These are phyloP conservation scores for Kodamaea sagamina DNA, from an alignment of 805 yeast genomes.

Conservation along the genomic window DNA sequence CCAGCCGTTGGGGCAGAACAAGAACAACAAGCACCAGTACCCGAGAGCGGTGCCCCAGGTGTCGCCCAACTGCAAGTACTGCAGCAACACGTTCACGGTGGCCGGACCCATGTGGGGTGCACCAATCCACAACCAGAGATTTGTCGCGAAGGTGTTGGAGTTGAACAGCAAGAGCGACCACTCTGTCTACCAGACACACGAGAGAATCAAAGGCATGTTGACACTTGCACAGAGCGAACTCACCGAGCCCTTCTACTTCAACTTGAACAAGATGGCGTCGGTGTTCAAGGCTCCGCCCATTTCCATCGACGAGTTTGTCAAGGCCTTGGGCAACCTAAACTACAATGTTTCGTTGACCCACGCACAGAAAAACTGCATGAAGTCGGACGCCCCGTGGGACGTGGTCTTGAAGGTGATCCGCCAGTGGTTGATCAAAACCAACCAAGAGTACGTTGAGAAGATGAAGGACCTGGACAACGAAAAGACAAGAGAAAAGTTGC, in stretches of 20 bases:
- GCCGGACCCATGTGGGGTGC: conserved; percentile 96
- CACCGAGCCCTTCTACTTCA: conserved; percentile 71
- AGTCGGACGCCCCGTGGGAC: conserved; percentile 88
- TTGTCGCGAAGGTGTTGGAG: conserved; percentile 64
- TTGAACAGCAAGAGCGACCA: conserved; percentile 52
- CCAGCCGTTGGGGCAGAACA: conserved; percentile 73
- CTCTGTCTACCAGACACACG: conserved; percentile 70
- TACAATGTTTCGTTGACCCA: conserved; percentile 84
- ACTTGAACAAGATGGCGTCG: conserved; percentile 74
- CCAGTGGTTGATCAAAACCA: conserved; percentile 51
- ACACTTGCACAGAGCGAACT: conserved; percentile 79
- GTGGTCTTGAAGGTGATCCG: conserved; percentile 72
- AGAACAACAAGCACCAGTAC: conserved; percentile 55
- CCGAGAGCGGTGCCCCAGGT: conserved; percentile 53
- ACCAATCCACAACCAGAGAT: conserved; percentile 66
- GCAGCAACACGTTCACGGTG: conserved; percentile 69
- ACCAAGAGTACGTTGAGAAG: conserved; percentile 29
- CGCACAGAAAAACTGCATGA: conserved; percentile 80
- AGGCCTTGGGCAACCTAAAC: conserved; percentile 85
- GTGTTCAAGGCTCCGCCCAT: conserved; percentile 82
- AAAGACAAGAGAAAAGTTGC: conserved; percentile 17
- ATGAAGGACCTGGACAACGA: conserved; percentile 22
- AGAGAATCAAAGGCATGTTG: conserved; percentile 90
- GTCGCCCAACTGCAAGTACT: conserved; percentile 60
- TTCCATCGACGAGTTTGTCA: conserved; percentile 65